Percentiles rank a stretch among this genome's conserved stretches.
Evolutionary conservation across 345 rosid genomes (phyloP).

Genomic region (Populus deltoides): DNA sequence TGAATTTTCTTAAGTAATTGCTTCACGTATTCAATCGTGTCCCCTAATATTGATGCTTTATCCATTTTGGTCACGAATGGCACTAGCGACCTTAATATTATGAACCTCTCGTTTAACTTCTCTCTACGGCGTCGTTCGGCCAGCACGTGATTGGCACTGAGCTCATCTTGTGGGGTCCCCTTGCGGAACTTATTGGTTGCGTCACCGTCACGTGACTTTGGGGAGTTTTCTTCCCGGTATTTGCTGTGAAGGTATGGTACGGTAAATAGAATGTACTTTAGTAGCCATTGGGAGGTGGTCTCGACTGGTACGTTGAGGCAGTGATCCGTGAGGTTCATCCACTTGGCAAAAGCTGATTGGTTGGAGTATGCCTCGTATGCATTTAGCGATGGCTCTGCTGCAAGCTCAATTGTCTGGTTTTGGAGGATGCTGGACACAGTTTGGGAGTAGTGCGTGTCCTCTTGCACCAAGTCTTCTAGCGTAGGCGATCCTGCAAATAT

Average conservation of each 20-base stretch:
- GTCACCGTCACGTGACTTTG: slow-evolving; percentile 42
- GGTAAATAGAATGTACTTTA: slow-evolving; percentile 70
- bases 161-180: slow-evolving; percentile 54
- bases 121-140: slow-evolving; percentile 95
- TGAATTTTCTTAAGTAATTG: slow-evolving; percentile 75
- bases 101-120: slow-evolving; percentile 88
- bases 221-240: slow-evolving; percentile 55
- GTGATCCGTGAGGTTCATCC: slow-evolving; percentile 48
- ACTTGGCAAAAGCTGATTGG: slow-evolving; percentile 70
- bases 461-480: slow-evolving; percentile 54
- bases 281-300: slow-evolving; percentile 70
- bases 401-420: slow-evolving; percentile 47
- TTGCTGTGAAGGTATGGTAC: slow-evolving; percentile 73
- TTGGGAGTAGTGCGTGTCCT: slow-evolving; percentile 76
- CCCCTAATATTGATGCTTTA: slow-evolving; percentile 93
- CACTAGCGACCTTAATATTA: slow-evolving; percentile 70
- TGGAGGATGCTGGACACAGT: slow-evolving; percentile 84
- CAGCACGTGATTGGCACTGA: slow-evolving; percentile 81
- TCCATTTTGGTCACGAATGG: slow-evolving; percentile 98
- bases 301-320: slow-evolving; percentile 32
- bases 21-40: slow-evolving; percentile 90
- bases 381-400: slow-evolving; percentile 47
- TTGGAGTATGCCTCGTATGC: slow-evolving; percentile 34
- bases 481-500: slow-evolving; percentile 31
- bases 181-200: slow-evolving; percentile 38